These are phyloP conservation scores for Cephalotrichum gorgonifer DNA, from an alignment of 2,329 filamentous ascomycete genomes.

Conservation along the genomic window DNA sequence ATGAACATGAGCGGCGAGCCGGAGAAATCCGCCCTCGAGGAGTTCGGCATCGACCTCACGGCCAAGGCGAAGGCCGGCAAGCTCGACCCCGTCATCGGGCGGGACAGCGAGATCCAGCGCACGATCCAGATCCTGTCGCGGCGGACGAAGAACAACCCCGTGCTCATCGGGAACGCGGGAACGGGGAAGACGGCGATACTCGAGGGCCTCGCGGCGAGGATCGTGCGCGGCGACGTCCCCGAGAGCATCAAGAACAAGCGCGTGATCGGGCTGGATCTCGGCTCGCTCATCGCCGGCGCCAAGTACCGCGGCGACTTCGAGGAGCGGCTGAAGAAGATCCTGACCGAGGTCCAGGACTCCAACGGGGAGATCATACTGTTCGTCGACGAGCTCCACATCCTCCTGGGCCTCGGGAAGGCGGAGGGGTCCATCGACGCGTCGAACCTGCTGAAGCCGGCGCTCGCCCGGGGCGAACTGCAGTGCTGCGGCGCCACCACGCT, in stretches of 20 bases:
- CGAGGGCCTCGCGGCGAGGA: conserved; percentile 81
- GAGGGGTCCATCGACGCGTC: conserved; percentile 96
- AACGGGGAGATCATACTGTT: conserved; percentile 88
- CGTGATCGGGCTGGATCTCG: conserved; percentile 79
- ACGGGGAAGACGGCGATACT: conserved; percentile 92
- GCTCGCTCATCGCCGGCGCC: conserved; percentile 86
- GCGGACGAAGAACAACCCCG: conserved; percentile 91
- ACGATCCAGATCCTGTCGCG: conserved; percentile 91
- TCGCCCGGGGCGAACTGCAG: conserved; percentile 88
- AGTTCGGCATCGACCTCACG: conserved; percentile 86
- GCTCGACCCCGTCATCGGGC: conserved; percentile 89
- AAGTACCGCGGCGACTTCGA: conserved; percentile 97
- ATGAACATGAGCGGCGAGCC: conserved; percentile 75
- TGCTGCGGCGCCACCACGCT: conserved; percentile 93
- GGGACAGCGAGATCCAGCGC: conserved; percentile 83
- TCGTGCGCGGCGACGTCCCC: conserved; percentile 85
- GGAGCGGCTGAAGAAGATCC: conserved; percentile 79
- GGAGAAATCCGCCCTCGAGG: conserved; percentile 79
- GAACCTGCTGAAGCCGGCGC: conserved; percentile 84
- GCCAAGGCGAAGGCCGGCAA: conserved; percentile 77
- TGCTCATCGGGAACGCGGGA: conserved; percentile 83
- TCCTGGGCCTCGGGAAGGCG: conserved; percentile 86
- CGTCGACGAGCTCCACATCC: conserved; percentile 85
- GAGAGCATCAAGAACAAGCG: conserved; percentile 93
- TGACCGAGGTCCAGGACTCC: conserved; percentile 85